These are phyloP conservation scores for Mortierella sp. DNA, from an alignment of 371 early-diverging fungal genomes.

Conservation along the genomic window DNA sequence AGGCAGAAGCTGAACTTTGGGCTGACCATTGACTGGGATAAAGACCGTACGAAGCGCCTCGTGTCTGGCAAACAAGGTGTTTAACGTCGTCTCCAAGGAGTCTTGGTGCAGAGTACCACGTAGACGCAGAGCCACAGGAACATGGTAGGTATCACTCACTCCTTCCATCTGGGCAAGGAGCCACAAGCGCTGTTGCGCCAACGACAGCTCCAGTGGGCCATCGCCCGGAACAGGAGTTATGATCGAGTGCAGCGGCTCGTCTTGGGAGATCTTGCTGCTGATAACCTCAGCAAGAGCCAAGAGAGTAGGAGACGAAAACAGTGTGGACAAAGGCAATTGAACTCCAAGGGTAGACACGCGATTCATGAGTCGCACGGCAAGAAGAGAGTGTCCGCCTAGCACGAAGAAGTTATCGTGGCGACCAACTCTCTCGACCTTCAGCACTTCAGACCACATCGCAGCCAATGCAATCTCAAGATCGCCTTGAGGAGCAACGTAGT, in stretches of 20 bases:
- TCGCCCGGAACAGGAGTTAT: neutral
- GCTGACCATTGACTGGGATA: slow-evolving; percentile 3
- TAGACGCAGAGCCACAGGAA: slow-evolving; percentile 4
- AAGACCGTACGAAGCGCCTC: slow-evolving; percentile 9
- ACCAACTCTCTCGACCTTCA: neutral
- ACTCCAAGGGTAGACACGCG: neutral
- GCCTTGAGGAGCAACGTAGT: slow-evolving; percentile 7
- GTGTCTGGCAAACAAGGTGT: slow-evolving; percentile 5
- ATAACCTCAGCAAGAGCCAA: neutral
- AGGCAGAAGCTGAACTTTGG: neutral
- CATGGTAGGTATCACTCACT: slow-evolving; percentile 5
- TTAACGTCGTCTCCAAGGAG: neutral
- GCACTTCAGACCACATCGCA: slow-evolving; percentile 6
- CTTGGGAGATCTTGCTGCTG: neutral
- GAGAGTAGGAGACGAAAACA: neutral
- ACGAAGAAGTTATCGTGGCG: slow-evolving; percentile 22
- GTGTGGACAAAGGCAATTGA: neutral
- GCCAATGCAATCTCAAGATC: slow-evolving; percentile 8
- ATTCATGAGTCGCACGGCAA: slow-evolving; percentile 3
- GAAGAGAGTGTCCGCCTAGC: slow-evolving; percentile 19
- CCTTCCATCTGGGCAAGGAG: slow-evolving; percentile 10
- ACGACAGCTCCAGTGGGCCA: neutral
- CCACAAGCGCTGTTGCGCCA: slow-evolving; percentile 8
- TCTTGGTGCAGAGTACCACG: slow-evolving; percentile 1
- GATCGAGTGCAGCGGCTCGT: too few species aligned